Evolutionary conservation across 352 stramenopile genomes (phyloP).

Genomic region (Pythium dissotocum): DNA sequence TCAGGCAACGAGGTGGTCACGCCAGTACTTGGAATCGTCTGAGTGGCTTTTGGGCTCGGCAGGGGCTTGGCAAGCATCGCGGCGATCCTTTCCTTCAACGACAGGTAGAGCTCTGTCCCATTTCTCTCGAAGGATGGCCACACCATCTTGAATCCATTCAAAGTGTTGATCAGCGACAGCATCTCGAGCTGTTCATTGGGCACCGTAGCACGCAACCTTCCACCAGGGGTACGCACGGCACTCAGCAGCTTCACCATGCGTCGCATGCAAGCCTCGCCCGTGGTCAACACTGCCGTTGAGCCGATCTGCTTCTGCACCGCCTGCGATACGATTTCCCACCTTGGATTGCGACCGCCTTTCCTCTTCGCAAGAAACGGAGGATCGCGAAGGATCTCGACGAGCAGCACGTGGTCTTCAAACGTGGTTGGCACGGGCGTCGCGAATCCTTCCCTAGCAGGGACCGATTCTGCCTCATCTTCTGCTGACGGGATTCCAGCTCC

Average conservation of each 20-base stretch:
- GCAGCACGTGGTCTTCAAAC: background rate
- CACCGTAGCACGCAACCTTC: background rate
- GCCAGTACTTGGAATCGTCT: no score
- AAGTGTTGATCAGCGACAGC: background rate
- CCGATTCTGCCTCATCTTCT: no score
- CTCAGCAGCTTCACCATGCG: background rate
- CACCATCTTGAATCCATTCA: background rate
- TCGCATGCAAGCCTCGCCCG: background rate
- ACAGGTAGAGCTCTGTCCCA: background rate
- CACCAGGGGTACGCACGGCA: background rate
- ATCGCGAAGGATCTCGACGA: background rate
- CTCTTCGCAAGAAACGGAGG: background rate
- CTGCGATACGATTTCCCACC: background rate
- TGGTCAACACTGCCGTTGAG: background rate
- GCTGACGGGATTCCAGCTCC: no score
- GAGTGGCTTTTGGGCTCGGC: no score
- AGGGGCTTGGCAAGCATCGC: no score
- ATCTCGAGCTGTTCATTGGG: background rate
- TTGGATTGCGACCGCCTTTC: background rate
- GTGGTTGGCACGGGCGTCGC: background rate
- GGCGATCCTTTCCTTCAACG: background rate
- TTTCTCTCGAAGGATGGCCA: background rate
- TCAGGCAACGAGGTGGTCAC: no score
- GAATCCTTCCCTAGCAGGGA: no score
- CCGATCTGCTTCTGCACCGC: background rate